phyloP scores from a whole-genome alignment of 345 rosid genomes.

The Aethionema arabicum region DNA sequence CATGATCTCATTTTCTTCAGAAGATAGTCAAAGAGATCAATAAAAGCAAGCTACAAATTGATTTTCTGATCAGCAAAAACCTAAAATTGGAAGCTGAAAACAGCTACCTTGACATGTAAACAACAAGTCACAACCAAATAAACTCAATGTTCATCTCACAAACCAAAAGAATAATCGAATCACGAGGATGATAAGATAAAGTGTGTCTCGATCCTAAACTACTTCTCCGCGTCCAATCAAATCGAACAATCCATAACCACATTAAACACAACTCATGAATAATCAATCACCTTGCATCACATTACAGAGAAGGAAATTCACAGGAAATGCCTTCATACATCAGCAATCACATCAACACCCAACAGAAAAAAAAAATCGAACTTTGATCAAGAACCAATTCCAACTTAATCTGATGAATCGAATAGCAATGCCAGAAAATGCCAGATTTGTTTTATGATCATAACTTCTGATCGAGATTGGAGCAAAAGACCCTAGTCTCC shows the following conservation, averaged over 20 bases:
- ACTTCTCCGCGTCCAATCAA: slow-evolving; percentile 1
- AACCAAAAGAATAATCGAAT: no score
- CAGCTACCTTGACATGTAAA: not conserved
- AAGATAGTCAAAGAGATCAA: slow-evolving; percentile 2
- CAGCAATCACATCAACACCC: slow-evolving; percentile 15
- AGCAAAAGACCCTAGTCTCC: not conserved
- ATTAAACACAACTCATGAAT: not conserved
- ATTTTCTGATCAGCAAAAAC: slow-evolving; percentile 6
- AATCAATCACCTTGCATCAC: no score
- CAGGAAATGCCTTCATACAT: not conserved
- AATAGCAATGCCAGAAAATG: not conserved
- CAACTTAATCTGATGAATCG: slow-evolving; percentile 1
- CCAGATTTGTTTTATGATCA: slow-evolving; percentile 27
- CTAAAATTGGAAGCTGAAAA: not conserved
- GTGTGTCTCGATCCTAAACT: slow-evolving; percentile 19
- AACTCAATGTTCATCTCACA: no score
- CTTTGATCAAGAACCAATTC: not conserved
- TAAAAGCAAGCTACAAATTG: not conserved
- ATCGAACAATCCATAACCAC: slow-evolving; percentile 1
- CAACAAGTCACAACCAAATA: not conserved
- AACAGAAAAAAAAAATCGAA: not conserved
- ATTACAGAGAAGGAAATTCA: not conserved
- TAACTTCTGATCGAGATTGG: slow-evolving; percentile 7
- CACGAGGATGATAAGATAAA: slow-evolving; percentile 8
- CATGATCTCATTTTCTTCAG: not conserved